Evolutionary conservation across 2,329 filamentous ascomycete genomes (phyloP), one percentile per base, ranked within the genome.

Genomic region (Conoideocrella luteorostrata): DNA sequence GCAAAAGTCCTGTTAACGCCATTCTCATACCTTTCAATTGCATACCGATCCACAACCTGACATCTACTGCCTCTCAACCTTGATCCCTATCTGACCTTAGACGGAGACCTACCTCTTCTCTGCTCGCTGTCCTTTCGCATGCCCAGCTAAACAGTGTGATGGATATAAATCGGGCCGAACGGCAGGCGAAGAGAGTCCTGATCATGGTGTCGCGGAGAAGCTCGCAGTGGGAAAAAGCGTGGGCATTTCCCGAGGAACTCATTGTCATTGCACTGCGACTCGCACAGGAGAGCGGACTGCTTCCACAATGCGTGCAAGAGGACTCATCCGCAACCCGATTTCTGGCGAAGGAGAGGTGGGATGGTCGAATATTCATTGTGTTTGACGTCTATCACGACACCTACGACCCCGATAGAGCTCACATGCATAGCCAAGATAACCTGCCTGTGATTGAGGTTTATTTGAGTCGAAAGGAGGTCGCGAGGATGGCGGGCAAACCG

Each of bases 361-460:
- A 49, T 41, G 9, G 29, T 36, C 45, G 41, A 1, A 47, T 33
- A 5, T 45, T 35, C 21, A 48, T 51, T 15, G 45, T 50, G 23
- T 52, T 52, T 38, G 46, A 47, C 37, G 17, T 50, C 39, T 46
- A 47, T 40, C 42, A 52, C 42, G 44, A 46, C 18, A 41, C 44
- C 40, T 50, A 52, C n/a, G 30, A 50, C 32, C 43, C 50, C 17
- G 36, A 45, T 28, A 36, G 30, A 3, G 50, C 45, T 3, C 46
- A 52, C 21, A 33, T 48, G 21, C 21, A 40, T 30, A 39, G 36
- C 33, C 34, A 45, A 30, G 39, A 34, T 39, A 28, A 44, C n/a
- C 33, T 50, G 35, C 43, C 42, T 9, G 41, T 47, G 15, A 41
- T 47, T 28, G 21, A 15, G 18, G 43, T 50, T 15, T 46, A 22